Evolutionary conservation across 2,329 filamentous ascomycete genomes (phyloP).

Genomic region (Phialemoniopsis sp.): DNA sequence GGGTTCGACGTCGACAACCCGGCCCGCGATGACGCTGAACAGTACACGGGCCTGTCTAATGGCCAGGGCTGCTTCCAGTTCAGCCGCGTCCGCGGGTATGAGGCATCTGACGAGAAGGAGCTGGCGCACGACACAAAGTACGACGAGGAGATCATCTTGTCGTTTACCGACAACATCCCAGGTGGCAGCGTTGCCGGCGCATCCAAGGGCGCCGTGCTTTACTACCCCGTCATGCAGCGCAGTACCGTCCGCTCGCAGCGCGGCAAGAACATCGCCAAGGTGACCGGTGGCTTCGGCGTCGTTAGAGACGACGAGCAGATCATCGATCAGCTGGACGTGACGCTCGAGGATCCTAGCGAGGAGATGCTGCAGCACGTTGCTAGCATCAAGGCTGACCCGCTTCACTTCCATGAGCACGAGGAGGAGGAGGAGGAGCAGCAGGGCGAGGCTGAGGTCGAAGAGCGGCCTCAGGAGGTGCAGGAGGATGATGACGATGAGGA

Average conservation of each 20-base stretch:
- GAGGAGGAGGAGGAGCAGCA: conserved; percentile 20
- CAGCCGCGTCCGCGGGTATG: conserved; percentile 59
- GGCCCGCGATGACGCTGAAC: conserved; percentile 45
- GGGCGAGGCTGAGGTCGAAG: conserved; percentile 10
- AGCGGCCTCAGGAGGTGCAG: conserved; percentile 9
- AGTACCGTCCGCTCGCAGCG: conserved; percentile 59
- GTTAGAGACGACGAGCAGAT: conserved; percentile 37
- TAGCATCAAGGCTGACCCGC: conserved; percentile 47
- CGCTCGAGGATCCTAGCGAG: conserved; percentile 51
- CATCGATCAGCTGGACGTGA: conserved; percentile 52
- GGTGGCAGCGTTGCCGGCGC: conserved; percentile 46
- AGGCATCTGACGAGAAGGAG: conserved; percentile 56
- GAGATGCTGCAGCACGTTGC: conserved; percentile 47
- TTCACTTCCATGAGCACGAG: conserved; percentile 38
- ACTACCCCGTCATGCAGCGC: conserved; percentile 65
- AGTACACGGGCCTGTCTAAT: conserved; percentile 47
- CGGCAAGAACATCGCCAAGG: conserved; percentile 56
- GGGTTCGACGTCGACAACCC: conserved; percentile 57
- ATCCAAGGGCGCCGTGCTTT: conserved; percentile 33
- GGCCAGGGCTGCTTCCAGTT: conserved; percentile 53
- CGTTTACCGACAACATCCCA: conserved; percentile 44
- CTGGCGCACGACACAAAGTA: conserved; percentile 57
- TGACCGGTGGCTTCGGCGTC: conserved; percentile 32
- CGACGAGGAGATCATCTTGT: conserved; percentile 58
- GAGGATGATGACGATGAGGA: conserved; percentile 3